Base-by-base conservation (phyloP, 305 asterid species). In the Striga hermonthica region DNA sequence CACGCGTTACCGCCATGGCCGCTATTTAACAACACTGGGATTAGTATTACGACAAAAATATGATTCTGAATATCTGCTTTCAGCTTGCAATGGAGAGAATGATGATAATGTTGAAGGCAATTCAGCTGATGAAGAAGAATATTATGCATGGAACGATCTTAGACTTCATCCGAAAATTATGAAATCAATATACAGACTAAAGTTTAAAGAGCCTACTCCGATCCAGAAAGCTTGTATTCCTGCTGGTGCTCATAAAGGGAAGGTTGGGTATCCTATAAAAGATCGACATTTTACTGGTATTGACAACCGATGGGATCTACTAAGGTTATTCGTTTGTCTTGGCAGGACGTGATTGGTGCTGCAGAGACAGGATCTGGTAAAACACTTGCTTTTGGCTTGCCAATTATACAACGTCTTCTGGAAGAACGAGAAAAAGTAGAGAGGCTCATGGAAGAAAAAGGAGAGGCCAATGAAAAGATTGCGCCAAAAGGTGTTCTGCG, bases 331-430 rank as follows among this genome's bases (percentile, higher is more conserved):
- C 77, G 70, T 60, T 59, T 79, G 73, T 63, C 74, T 67, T 76
- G 76, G 66, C 86, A 93, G 97, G 97, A 93, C 83, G 95, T 93
- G 62, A 81, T 90, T 69, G 99, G 99, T 76, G 99, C 99, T 57
- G 99, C 99, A 35, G 99, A 82, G 90, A 93, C 99, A 35, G 99
- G 99, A 67, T 93, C 99, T 57, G 99, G 99, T 65, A 90, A 90
- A 77, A 93, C 99, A 39, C 96, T 93, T 72, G 99, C 99, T 62
- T 93, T 93, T 86, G 99, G 97, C 75, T 77, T 93, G 73, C 99
- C 99, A 66, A 93, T 93, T 74, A 78, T 93, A 41, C 99, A 90
- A 70, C 84, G 97, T 41, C 91, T 93, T 73, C 95, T 90, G 40
- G 96, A 93, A 73, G 99, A 93, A 79, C 79, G 72, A 62, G 99